Evolutionary conservation across 1,284 basidiomycete genomes (phyloP).

Genomic region (Puccinia horiana): DNA sequence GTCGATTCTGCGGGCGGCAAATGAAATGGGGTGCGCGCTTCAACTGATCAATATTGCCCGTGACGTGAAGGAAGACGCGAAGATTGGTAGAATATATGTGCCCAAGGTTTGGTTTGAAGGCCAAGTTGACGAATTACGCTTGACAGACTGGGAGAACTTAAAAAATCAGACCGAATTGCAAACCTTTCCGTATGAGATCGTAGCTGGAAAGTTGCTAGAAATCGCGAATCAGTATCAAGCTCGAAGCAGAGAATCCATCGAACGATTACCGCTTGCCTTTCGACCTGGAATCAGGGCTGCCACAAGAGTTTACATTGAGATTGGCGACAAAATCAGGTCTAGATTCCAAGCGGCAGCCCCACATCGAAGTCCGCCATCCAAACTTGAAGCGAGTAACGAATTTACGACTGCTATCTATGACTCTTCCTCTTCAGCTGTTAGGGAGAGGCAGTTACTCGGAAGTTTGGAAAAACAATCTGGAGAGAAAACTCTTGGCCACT

Average conservation of each 20-base stretch:
- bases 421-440: background rate
- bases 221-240: slow-evolving; percentile 56
- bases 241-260: slow-evolving; percentile 55
- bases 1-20: slow-evolving; percentile 53
- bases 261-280: slow-evolving; percentile 57
- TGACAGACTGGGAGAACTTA: slow-evolving; percentile 15
- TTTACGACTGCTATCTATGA: background rate
- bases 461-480: background rate
- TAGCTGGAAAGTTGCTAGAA: slow-evolving; percentile 55
- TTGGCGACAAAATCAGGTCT: slow-evolving; percentile 54
- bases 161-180: background rate
- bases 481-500: background rate
- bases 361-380: background rate
- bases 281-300: slow-evolving; percentile 58
- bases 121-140: slow-evolving; percentile 40
- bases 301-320: slow-evolving; percentile 59
- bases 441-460: background rate
- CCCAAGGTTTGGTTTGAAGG: slow-evolving; percentile 57
- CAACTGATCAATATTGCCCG: slow-evolving; percentile 61
- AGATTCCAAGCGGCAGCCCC: background rate
- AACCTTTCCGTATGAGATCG: slow-evolving; percentile 53
- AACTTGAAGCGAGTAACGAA: background rate
- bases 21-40: slow-evolving; percentile 60
- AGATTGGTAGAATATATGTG: slow-evolving; percentile 60
- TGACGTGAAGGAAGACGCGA: slow-evolving; percentile 60